A percentile compares a stretch with the other conserved stretches of the same genome.
Evolutionary conservation across 2,329 filamentous ascomycete genomes (phyloP).

Genomic region (Aaosphaeria arxii): DNA sequence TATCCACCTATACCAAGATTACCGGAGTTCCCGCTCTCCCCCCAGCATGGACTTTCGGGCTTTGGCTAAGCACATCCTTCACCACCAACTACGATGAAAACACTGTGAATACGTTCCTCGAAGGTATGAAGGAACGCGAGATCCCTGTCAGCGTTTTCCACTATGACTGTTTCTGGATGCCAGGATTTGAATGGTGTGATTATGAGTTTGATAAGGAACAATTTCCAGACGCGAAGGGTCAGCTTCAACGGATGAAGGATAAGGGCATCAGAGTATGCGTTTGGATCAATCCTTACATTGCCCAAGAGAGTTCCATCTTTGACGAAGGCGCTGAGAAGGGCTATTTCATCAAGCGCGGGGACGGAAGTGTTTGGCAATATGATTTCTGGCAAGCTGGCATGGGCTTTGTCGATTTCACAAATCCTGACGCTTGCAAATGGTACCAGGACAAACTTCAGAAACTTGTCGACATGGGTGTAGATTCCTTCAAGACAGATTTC

Average conservation of each 20-base stretch:
- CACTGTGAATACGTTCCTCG: constrained; percentile 9
- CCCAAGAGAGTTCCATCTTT: constrained; percentile 10
- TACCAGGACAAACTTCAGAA: constrained; percentile 9
- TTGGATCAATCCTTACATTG: constrained; percentile 12
- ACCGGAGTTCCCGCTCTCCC: constrained; percentile 8
- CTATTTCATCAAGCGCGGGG: constrained; percentile 9
- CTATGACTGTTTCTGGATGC: constrained; percentile 13
- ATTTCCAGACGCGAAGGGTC: constrained; percentile 9
- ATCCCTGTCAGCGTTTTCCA: constrained; percentile 11
- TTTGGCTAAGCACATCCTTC: constrained; percentile 10
- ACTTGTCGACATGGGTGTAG: constrained; percentile 10
- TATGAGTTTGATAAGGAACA: constrained; percentile 10
- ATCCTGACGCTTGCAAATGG: constrained; percentile 9
- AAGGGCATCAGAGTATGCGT: constrained; percentile 8
- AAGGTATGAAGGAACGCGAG: constrained; percentile 9
- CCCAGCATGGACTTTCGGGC: constrained; percentile 10
- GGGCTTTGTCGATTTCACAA: constrained; percentile 11
- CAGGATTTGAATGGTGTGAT: constrained; percentile 11
- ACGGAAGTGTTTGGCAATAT: constrained; percentile 11
- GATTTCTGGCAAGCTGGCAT: constrained; percentile 12
- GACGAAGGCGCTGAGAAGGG: constrained; percentile 9
- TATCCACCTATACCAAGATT: constrained; percentile 6
- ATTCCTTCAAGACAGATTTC: constrained; percentile 13
- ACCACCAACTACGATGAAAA: constrained; percentile 11
- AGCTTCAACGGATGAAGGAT: constrained; percentile 6